phyloP scores from a whole-genome alignment of 2,329 filamentous ascomycete species.

The Cucurbitaria berberidis region DNA sequence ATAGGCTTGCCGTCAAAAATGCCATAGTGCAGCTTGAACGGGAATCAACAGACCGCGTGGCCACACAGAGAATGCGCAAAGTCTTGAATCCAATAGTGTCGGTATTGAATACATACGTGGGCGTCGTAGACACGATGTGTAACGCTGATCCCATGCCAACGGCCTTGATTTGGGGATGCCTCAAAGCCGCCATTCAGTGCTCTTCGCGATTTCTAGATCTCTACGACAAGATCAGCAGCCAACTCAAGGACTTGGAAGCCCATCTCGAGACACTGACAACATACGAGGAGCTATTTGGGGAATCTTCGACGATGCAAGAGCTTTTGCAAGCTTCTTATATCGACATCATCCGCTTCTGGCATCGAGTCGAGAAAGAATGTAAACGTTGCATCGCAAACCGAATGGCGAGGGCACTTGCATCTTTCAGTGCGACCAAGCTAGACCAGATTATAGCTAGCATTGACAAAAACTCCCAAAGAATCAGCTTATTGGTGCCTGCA shows the following conservation, averaged over 20 bases:
- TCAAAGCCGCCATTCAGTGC: constrained; percentile 1
- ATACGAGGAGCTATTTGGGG: constrained; percentile 2
- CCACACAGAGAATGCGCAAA: constrained; percentile 4
- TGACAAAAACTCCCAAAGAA: constrained; percentile 1
- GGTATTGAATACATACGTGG: background rate
- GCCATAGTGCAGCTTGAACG: constrained; percentile 1
- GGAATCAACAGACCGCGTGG: background rate
- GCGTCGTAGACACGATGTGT: constrained; percentile 1
- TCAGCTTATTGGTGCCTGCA: constrained; percentile 2
- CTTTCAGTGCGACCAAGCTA: constrained; percentile 1
- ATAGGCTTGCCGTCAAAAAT: background rate
- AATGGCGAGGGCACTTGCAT: background rate
- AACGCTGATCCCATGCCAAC: constrained; percentile 3
- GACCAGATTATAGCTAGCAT: constrained; percentile 2
- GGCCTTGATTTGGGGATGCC: constrained; percentile 3
- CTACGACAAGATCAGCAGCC: constrained; percentile 1
- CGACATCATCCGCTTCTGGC: constrained; percentile 4
- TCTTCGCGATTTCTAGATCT: background rate
- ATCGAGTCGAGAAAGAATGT: constrained; percentile 3
- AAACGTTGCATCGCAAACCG: constrained; percentile 3
- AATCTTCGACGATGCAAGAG: background rate
- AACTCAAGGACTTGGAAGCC: background rate
- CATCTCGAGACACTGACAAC: background rate
- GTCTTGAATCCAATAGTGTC: constrained; percentile 1
- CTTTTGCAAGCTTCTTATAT: constrained; percentile 2